phyloP scores from a whole-genome alignment of 169 alveolate genomes.

The Eimeria zaria region DNA sequence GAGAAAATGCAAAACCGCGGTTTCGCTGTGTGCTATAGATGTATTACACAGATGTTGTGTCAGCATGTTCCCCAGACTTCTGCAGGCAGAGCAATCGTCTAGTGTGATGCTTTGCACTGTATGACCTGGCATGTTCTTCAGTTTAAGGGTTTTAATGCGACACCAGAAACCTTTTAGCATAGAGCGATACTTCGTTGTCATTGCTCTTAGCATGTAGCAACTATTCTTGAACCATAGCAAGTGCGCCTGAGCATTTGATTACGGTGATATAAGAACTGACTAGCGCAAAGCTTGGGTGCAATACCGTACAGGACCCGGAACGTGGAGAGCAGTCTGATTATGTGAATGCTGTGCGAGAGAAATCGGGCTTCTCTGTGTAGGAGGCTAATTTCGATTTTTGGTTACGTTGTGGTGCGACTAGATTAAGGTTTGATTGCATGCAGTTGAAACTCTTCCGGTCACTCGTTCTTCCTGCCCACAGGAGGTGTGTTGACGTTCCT shows the following conservation, averaged over 20 bases:
- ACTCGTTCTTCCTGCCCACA: background rate
- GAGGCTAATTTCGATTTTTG: background rate
- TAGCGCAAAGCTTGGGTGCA: background rate
- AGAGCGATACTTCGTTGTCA: background rate
- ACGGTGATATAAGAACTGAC: background rate
- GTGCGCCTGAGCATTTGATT: background rate
- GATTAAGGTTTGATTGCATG: background rate
- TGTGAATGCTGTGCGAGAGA: background rate
- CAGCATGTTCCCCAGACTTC: background rate
- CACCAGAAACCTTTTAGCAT: background rate
- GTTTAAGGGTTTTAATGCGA: background rate
- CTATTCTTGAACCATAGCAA: background rate
- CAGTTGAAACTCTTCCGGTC: background rate
- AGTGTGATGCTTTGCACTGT: background rate
- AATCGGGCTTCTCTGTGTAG: background rate
- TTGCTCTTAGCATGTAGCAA: background rate
- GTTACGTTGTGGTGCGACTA: background rate
- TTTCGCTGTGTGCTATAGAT: background rate
- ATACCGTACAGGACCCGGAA: background rate
- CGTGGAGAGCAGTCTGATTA: background rate
- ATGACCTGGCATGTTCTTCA: background rate
- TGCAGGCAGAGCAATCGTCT: background rate
- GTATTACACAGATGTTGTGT: background rate
- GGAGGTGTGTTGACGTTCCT: background rate
- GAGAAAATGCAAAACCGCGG: background rate